A percentile compares a stretch with the other conserved stretches of the same genome.
phyloP scores from a whole-genome alignment of 2,329 filamentous ascomycete genomes.

The Trichophaea hybrida region DNA sequence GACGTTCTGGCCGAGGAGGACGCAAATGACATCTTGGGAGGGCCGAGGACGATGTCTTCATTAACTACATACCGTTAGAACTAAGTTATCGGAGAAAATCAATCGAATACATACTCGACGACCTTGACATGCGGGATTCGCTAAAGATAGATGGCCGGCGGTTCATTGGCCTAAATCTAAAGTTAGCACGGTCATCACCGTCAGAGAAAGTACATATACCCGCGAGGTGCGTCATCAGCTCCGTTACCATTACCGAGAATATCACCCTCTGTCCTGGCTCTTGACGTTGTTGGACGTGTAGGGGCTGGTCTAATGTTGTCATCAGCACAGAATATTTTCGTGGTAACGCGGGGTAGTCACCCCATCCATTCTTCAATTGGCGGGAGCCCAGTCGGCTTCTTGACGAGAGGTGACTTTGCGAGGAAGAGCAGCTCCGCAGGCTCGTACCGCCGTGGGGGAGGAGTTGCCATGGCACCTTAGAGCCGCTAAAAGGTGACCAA shows the following conservation, averaged over 20 bases:
- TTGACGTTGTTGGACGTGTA: conserved; percentile 15
- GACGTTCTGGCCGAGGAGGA: conserved; percentile 34
- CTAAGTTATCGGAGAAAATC: background rate
- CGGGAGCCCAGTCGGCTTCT: conserved; percentile 41
- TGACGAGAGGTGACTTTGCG: conserved; percentile 37
- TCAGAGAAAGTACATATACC: background rate
- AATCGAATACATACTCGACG: conserved; percentile 23
- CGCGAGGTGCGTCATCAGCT: conserved; percentile 1
- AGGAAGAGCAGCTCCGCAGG: conserved; percentile 37
- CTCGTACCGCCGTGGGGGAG: conserved; percentile 33
- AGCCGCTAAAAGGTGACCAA: background rate
- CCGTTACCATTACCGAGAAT: conserved; percentile 8
- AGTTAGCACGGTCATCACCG: background rate
- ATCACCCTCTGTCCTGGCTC: conserved; percentile 19
- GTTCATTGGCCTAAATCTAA: background rate
- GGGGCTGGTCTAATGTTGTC: conserved; percentile 15
- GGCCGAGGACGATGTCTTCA: conserved; percentile 40
- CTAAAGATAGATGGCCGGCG: conserved; percentile 21
- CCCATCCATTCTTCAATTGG: conserved; percentile 46
- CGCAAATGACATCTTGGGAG: conserved; percentile 39
- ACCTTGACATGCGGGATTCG: conserved; percentile 24
- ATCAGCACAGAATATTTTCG: conserved; percentile 8
- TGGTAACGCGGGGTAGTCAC: conserved; percentile 26
- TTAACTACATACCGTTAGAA: conserved; percentile 28
- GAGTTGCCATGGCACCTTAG: conserved; percentile 16